Evolutionary conservation across 208 protist species (phyloP), one percentile per base, ranked within the genome.

Genomic region (Herpetomonas tarakana): DNA sequence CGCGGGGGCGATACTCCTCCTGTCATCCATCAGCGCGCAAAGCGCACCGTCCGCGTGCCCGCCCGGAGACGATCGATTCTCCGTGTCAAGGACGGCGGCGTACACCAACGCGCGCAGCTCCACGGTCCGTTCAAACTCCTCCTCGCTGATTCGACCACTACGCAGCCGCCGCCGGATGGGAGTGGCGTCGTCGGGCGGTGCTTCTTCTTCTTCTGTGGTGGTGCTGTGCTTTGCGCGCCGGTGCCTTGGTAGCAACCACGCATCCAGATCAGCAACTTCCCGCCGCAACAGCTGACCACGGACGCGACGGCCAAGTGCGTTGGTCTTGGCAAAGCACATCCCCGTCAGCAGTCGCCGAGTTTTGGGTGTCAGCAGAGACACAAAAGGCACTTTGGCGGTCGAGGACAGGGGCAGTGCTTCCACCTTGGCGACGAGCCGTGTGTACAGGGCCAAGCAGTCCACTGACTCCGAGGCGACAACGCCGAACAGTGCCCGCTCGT

Each of bases 401-500:
- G n/a, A n/a, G n/a, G n/a, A n/a, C n/a, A n/a, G n/a, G n/a, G n/a
- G n/a, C n/a, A n/a, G n/a, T n/a, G n/a, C n/a, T n/a, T n/a, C n/a
- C n/a, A n/a, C n/a, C n/a, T n/a, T n/a, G n/a, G n/a, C n/a, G n/a
- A n/a, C n/a, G n/a, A n/a, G n/a, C n/a, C n/a, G n/a, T n/a, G n/a
- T 31, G 35, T 51, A 55, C 7, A 46, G 35, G 16, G 57, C 52
- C 2, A 70, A 35, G 58, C 54, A 63, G 14, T 57, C 46, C 2
- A 65, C 58, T 12, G 57, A 16, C 18, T 57, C 39, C 4, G 18
- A 11, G 6, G 11, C 27, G 25, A 63, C 47, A 19, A 64, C 56
- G 46, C 64, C 64, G 41, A 66, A 66, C 28, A 76, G 24, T 7
- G 59, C 25, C 1, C 58, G 59, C 30, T 76, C 57, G 46, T 59